These are phyloP conservation scores for Venturia asperata DNA, from an alignment of 2,329 filamentous ascomycete genomes.

Conservation along the genomic window DNA sequence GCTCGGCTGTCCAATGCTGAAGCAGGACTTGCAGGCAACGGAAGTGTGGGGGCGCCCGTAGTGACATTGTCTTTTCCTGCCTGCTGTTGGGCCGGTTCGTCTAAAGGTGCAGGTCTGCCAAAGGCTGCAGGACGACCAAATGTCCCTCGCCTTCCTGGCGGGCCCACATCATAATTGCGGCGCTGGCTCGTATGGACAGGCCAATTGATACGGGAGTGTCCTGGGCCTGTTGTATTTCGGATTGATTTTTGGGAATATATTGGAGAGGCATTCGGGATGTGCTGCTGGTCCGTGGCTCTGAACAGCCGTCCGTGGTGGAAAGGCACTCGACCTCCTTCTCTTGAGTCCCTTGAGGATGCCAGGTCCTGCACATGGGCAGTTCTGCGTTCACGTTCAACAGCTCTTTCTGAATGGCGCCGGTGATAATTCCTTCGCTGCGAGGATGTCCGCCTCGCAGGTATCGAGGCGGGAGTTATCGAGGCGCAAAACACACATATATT, in stretches of 20 bases:
- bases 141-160: neutral
- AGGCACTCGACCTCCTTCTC: neutral
- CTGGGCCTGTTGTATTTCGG: neutral
- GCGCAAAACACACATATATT: conserved; percentile 31
- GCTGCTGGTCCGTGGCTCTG: neutral
- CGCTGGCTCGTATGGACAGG: neutral
- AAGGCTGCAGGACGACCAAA: neutral
- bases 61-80: neutral
- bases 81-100: neutral
- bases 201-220: neutral
- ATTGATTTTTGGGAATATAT: neutral
- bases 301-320: neutral
- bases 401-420: neutral
- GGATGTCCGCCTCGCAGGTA: neutral
- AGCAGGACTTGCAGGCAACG: neutral
- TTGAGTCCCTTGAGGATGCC: neutral
- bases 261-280: neutral
- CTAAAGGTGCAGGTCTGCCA: neutral
- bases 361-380: neutral
- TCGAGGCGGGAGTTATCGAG: conserved; percentile 20
- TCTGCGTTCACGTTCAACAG: neutral
- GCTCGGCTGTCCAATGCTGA: neutral
- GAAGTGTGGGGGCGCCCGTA: neutral
- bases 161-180: neutral
- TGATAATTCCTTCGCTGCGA: neutral